These are phyloP conservation scores for Lyophyllum atratum DNA, from an alignment of 768 basidiomycete genomes.

Conservation along the genomic window DNA sequence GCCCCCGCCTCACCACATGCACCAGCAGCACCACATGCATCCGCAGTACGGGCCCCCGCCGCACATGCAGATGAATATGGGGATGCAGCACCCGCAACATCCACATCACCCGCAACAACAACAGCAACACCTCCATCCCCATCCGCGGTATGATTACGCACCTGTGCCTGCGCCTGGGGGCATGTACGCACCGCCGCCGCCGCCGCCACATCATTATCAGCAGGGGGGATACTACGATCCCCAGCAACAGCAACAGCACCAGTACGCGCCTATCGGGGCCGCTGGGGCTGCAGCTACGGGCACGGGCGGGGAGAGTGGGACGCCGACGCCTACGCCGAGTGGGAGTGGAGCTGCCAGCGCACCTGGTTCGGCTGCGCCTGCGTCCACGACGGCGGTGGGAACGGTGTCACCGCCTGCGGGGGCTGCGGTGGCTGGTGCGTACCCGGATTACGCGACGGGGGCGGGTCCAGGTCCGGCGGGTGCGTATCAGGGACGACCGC, in stretches of 20 bases:
- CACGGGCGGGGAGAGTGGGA: not conserved
- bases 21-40: not conserved
- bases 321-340: conserved; percentile 1
- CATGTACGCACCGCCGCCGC: conserved; percentile 2
- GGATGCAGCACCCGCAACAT: not conserved
- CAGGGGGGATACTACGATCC: conserved; percentile 3
- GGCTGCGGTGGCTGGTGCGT: not conserved
- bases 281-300: not conserved
- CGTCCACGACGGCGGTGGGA: not conserved
- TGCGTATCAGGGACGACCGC: not conserved
- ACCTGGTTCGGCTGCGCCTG: not conserved
- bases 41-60: not conserved
- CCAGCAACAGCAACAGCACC: conserved; percentile 1
- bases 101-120: conserved; percentile 8
- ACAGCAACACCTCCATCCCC: conserved; percentile 12
- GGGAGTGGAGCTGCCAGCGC: not conserved
- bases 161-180: not conserved
- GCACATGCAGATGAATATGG: not conserved
- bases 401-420: not conserved
- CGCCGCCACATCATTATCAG: conserved; percentile 16
- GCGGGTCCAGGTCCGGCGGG: not conserved
- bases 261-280: not conserved
- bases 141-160: conserved; percentile 11
- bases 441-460: not conserved
- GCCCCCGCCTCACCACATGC: not conserved